These are phyloP conservation scores for Neopestalotiopsis sp. DNA, from an alignment of 2,329 filamentous ascomycete genomes.

Conservation along the genomic window DNA sequence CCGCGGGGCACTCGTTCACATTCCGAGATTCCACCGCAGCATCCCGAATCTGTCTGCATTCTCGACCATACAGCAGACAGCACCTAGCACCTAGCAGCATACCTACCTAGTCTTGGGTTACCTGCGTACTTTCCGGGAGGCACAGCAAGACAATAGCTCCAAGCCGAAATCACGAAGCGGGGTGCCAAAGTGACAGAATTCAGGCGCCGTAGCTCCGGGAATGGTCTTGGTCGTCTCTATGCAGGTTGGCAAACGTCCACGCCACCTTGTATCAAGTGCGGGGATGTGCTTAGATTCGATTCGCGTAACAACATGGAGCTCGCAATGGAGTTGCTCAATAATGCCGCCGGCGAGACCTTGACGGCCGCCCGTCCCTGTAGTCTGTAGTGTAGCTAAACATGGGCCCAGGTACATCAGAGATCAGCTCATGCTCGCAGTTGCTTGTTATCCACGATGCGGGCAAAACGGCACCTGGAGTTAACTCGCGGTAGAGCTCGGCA, in stretches of 20 bases:
- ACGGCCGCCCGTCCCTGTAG: background rate
- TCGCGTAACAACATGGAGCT: slow-evolving; percentile 10
- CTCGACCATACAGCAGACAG: background rate
- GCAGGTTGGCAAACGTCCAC: slow-evolving; percentile 5
- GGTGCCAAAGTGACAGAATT: slow-evolving; percentile 2
- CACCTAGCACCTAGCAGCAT: background rate
- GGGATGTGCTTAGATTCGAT: slow-evolving; percentile 11
- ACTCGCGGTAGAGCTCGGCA: background rate
- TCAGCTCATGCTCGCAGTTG: background rate
- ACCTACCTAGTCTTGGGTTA: no score
- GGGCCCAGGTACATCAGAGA: background rate
- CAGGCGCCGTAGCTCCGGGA: background rate
- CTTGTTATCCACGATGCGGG: background rate
- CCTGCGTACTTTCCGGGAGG: background rate
- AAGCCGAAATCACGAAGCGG: slow-evolving; percentile 13
- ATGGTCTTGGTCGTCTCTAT: background rate
- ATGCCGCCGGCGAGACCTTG: background rate
- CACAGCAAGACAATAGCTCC: background rate
- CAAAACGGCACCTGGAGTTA: background rate
- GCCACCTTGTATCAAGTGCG: slow-evolving; percentile 14
- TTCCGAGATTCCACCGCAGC: slow-evolving; percentile 9
- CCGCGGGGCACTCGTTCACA: background rate
- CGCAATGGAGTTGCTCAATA: background rate
- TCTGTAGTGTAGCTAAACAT: background rate
- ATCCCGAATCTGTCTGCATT: slow-evolving; percentile 5